Conservation (phyloP, 1,284 basidiomycete genomes). For the Moniliophthora roreri region DNA sequence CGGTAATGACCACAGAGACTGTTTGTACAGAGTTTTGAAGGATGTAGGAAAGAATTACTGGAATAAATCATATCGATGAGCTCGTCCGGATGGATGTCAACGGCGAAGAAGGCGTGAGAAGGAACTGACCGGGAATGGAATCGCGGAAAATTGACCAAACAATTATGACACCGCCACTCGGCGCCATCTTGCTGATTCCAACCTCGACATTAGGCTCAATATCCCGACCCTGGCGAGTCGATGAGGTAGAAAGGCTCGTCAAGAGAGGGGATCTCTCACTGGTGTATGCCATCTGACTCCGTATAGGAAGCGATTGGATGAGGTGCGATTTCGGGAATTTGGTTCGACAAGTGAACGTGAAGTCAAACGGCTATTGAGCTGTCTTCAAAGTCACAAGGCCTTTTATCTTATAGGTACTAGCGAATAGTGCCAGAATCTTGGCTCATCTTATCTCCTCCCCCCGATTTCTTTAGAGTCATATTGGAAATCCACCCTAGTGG, state of each 20-base stretch:
- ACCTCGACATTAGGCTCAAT: background rate
- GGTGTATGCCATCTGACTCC: no score
- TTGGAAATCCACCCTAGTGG: no score
- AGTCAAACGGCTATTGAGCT: no score
- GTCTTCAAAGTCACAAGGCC: no score
- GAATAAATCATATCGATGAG: background rate
- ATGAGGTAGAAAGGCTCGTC: background rate
- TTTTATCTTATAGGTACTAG: no score
- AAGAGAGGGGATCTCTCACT: background rate
- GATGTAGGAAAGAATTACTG: slow-evolving; percentile 65
- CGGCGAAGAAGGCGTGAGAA: background rate
- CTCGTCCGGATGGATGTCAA: no score
- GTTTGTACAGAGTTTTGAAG: slow-evolving; percentile 76
- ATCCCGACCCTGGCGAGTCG: no score
- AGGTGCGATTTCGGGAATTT: background rate
- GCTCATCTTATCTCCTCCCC: no score
- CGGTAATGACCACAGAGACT: slow-evolving; percentile 58
- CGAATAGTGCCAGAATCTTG: no score
- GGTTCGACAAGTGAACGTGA: no score
- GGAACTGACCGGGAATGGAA: slow-evolving; percentile 51
- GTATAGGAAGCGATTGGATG: no score
- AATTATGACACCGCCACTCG: slow-evolving; percentile 28
- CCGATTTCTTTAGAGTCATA: background rate
- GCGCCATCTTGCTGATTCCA: background rate
- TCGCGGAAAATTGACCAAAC: slow-evolving; percentile 49